Conservation (phyloP, 1,284 basidiomycete species). For the Puccinia polysora region DNA sequence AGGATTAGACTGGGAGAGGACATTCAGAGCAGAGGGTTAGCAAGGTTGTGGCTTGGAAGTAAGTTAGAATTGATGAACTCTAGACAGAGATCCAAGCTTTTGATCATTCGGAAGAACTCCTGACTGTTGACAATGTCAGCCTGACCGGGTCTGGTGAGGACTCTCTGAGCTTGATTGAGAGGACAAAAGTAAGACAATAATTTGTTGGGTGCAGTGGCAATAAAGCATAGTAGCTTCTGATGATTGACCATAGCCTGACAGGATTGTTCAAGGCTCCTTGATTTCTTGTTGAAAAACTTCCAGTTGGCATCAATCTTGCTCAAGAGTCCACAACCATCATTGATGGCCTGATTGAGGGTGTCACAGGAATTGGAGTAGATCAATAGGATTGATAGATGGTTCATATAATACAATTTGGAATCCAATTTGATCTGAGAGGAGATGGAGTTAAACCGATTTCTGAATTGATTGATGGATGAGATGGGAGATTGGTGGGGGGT, state of each 20-base stretch:
- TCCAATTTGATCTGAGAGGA: slow-evolving; percentile 80
- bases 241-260: slow-evolving; percentile 81
- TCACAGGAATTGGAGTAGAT: slow-evolving; percentile 72
- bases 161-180: slow-evolving; percentile 77
- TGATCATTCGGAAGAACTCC: slow-evolving; percentile 88
- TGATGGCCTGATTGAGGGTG: slow-evolving; percentile 63
- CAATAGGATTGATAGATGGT: slow-evolving; percentile 69
- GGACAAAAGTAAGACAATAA: slow-evolving; percentile 85
- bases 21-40: neutral
- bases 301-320: slow-evolving; percentile 74
- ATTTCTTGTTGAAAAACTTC: slow-evolving; percentile 78
- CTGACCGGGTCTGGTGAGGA: slow-evolving; percentile 86
- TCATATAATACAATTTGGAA: slow-evolving; percentile 81
- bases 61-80: slow-evolving; percentile 80
- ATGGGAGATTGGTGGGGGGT: slow-evolving; percentile 68
- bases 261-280: slow-evolving; percentile 78
- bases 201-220: slow-evolving; percentile 70
- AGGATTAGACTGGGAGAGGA: slow-evolving; percentile 38
- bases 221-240: slow-evolving; percentile 70
- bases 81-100: slow-evolving; percentile 83
- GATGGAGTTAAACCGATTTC: slow-evolving; percentile 84
- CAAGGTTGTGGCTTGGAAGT: slow-evolving; percentile 52
- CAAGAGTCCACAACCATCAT: slow-evolving; percentile 68
- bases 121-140: slow-evolving; percentile 72
- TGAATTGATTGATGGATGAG: slow-evolving; percentile 82